Percentiles rank a stretch among this genome's conserved stretches.
Evolutionary conservation across 2,329 filamentous ascomycete genomes (phyloP).

Genomic region (Fusarium pseudonygamai): DNA sequence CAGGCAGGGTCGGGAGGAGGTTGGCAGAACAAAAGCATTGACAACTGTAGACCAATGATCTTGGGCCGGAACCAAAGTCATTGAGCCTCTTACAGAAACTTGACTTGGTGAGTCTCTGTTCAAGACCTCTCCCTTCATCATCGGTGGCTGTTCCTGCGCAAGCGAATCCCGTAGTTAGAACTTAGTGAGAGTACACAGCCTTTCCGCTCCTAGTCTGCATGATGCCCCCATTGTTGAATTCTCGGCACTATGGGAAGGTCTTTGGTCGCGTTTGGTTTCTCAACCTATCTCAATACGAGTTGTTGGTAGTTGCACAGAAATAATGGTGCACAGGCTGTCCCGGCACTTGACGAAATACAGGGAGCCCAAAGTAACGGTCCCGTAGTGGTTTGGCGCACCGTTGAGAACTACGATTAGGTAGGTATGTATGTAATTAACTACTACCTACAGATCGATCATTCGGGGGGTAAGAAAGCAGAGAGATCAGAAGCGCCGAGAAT

Average conservation of each 20-base stretch:
- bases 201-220: constrained; percentile 31
- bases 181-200: constrained; percentile 29
- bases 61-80: background rate
- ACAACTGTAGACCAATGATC: constrained; percentile 24
- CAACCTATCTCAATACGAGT: constrained; percentile 37
- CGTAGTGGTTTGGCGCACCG: constrained; percentile 31
- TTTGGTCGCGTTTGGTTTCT: constrained; percentile 28
- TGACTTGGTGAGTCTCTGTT: constrained; percentile 1
- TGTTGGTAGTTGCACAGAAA: constrained; percentile 37
- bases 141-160: constrained; percentile 33
- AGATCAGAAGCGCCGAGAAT: constrained; percentile 23
- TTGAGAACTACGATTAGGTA: constrained; percentile 20
- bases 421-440: background rate
- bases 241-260: constrained; percentile 15
- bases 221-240: constrained; percentile 16
- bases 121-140: constrained; percentile 2
- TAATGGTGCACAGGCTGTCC: constrained; percentile 30
- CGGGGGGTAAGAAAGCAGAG: constrained; percentile 1
- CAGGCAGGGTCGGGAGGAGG: constrained; percentile 23
- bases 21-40: constrained; percentile 33
- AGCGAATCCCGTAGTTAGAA: constrained; percentile 34
- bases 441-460: constrained; percentile 8
- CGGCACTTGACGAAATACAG: constrained; percentile 28
- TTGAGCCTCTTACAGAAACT: constrained; percentile 1
- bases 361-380: constrained; percentile 33